Evolutionary conservation across 345 rosid genomes (phyloP), one percentile per base, ranked within the genome.

Genomic region (Populus simonii): DNA sequence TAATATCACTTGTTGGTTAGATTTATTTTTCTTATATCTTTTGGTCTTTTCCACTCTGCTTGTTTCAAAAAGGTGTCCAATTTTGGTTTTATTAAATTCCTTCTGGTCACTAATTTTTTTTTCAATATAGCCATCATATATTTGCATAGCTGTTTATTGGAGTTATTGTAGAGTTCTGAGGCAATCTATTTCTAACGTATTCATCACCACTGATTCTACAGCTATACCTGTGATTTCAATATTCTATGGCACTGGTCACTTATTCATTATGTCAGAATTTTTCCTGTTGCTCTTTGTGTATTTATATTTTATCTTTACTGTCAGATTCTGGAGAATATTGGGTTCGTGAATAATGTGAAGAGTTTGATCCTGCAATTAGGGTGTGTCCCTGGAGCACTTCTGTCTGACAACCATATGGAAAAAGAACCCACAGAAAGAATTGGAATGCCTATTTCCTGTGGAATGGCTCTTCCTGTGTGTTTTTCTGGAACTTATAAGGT

Each of bases 301-400:
- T 80, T 63, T 75, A 38, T 74, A 35, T 53, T 29, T 51, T 67
- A 20, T 63, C 29, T 71, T 73, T 83, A 51, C 73, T 78, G 70
- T 89, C 94, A 96, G 99, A 90, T 94, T 66, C 72, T 84, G 88
- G 98, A 96, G 91, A 89, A 92, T 70, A 51, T 86, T 86, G 95
- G 89, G 76, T 92, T 92, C 80, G 91, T 96, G 83, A 89, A 89
- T 84, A 84, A 87, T 57, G 95, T 89, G 74, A 92, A 86, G 87
- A 84, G 89, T 82, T 88, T 90, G 65, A 89, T 94, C 74, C 84
- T 92, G 80, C 95, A 87, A 83, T 86, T 96, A 23, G 97, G 97
- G 76, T 89, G 89, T 51, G 82, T 89, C 75, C 95, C 95, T 2
- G 92, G 93, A 65, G 91, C 92, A 66, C 92, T 93, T 72, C 84